Evolutionary conservation across 2,329 filamentous ascomycete genomes (phyloP).

Genomic region (Clarireedia hainanense): DNA sequence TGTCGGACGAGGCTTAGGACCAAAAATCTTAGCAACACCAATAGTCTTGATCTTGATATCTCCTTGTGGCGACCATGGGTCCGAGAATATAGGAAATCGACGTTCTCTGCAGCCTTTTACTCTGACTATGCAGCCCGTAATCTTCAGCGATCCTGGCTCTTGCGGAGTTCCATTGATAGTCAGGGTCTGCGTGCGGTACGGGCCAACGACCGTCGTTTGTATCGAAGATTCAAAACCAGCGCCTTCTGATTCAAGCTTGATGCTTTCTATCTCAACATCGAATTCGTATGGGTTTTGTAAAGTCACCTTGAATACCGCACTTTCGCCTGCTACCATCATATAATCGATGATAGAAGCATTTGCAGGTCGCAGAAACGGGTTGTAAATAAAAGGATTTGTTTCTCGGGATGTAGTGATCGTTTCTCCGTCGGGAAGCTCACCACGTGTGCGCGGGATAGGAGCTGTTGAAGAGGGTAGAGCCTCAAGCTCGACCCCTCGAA

Average conservation of each 20-base stretch:
- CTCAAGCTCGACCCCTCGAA: constrained; percentile 68
- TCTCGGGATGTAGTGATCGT: constrained; percentile 33
- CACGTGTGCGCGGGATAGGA: constrained; percentile 56
- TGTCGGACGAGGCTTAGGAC: constrained; percentile 25
- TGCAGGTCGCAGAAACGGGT: constrained; percentile 71
- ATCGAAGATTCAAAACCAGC: constrained; percentile 60
- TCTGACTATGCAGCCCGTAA: constrained; percentile 73
- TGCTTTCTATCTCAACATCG: constrained; percentile 78
- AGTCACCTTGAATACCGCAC: constrained; percentile 69
- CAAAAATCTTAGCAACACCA: constrained; percentile 46
- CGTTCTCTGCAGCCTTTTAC: constrained; percentile 76
- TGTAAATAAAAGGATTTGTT: constrained; percentile 86
- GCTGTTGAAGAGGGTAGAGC: constrained; percentile 49
- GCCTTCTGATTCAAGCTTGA: constrained; percentile 68
- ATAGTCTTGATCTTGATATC: constrained; percentile 70
- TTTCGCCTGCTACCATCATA: constrained; percentile 71
- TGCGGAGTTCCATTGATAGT: constrained; percentile 62
- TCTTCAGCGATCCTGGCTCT: constrained; percentile 57
- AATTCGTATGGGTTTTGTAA: constrained; percentile 94
- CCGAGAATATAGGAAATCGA: constrained; percentile 74
- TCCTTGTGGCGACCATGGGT: constrained; percentile 64
- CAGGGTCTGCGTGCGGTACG: constrained; percentile 75
- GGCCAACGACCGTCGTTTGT: constrained; percentile 63
- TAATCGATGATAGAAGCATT: constrained; percentile 53
- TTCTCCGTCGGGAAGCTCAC: constrained; percentile 39